Evolutionary conservation across 2,329 filamentous ascomycete genomes (phyloP).

Genomic region (Colletotrichum salicis): DNA sequence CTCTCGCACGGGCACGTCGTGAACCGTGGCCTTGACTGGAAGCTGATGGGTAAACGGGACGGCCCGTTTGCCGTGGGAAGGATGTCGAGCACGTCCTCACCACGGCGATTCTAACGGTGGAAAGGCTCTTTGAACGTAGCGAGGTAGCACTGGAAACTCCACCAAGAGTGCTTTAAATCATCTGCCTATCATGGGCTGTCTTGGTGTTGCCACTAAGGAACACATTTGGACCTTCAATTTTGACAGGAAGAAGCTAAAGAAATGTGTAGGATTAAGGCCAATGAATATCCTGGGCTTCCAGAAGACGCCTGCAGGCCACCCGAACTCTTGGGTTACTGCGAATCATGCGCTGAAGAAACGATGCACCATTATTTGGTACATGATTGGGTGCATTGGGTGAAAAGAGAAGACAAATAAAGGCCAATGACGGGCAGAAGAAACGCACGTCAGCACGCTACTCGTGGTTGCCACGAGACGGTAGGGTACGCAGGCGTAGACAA

Average conservation of each 20-base stretch:
- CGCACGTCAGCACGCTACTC: slow-evolving; percentile 20
- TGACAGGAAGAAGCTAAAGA: neutral
- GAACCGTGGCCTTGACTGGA: slow-evolving; percentile 3
- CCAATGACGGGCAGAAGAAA: slow-evolving; percentile 24
- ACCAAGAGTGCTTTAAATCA: neutral
- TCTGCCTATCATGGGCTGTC: neutral
- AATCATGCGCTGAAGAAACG: slow-evolving; percentile 46
- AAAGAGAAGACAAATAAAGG: neutral
- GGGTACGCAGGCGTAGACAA: neutral
- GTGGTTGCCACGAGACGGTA: neutral
- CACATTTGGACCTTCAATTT: neutral
- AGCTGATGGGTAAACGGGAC: slow-evolving; percentile 21
- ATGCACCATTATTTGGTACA: slow-evolving; percentile 25
- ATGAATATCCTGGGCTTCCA: slow-evolving; percentile 8
- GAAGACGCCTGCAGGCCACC: slow-evolving; percentile 28
- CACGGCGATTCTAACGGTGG: neutral
- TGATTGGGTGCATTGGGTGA: slow-evolving; percentile 5
- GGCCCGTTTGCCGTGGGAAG: slow-evolving; percentile 13
- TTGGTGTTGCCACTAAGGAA: neutral
- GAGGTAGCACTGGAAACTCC: neutral
- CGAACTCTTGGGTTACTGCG: slow-evolving; percentile 43
- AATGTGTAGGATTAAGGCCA: slow-evolving; percentile 23
- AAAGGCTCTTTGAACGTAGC: neutral
- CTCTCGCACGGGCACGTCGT: neutral
- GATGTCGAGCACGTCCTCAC: slow-evolving; percentile 3